Base-by-base conservation (phyloP, 2,329 filamentous ascomycete species). In the Paracoccidioides lutzii region DNA sequence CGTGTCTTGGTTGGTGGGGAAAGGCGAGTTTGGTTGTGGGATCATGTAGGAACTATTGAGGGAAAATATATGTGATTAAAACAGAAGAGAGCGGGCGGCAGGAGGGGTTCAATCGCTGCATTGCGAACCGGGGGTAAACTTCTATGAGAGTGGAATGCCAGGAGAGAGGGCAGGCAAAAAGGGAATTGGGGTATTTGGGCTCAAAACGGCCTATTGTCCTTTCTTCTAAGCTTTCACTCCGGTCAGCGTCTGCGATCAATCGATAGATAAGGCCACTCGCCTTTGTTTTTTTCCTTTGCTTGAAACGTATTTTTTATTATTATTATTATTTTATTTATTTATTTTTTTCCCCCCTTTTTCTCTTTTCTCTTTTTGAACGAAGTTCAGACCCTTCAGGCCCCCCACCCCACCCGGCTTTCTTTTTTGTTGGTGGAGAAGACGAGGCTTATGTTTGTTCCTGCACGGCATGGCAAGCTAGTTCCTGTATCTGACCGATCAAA, bases 131-230 rank as follows among this genome's bases (percentile, higher is more conserved):
- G 6, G 14, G 46, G 7, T 14, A 32, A 32, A 12, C 7, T 32
- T 45, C 22, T 46, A 30, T 33, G 12, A 33, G 33, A 51, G 15
- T 33, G 35, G 35, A 51, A 41, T 3, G 10, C 15, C n/a, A 28
- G 22, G 10, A 54, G 46, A 50, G 30, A 37, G 46, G 30, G 30
- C 7, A 10, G 22, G 6, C 55, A 28, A 42, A 28, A 55, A 38
- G 46, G 42, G 37, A 37, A 28, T 1, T n/a, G 22, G 22, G 22
- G 30, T 52, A 30, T 52, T 48, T 41, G 52, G 43, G 51, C 44
- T 57, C 52, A 55, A 48, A 37, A 49, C 42, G 52, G 56, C 38
- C 51, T 38, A 9, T 32, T 53, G 32, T 49, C 8, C 32, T 12
- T 46, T 52, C 53, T 43, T 42, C 44, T 52, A 38, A 30, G 22